Conservation (phyloP, 768 basidiomycete genomes). For the Naganishia kalamii region DNA sequence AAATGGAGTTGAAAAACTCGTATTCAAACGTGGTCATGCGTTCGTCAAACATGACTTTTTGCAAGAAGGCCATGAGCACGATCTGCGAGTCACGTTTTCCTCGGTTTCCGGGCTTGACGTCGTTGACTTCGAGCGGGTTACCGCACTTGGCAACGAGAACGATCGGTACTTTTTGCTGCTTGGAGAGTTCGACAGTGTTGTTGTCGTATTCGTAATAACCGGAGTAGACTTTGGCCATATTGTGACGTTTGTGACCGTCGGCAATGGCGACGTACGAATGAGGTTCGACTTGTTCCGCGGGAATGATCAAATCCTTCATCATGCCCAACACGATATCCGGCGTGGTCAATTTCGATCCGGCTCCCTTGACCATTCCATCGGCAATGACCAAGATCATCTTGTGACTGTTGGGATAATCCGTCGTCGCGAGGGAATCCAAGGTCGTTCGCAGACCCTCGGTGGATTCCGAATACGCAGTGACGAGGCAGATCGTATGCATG, state of each 20-base stretch:
- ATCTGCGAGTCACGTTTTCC: constrained; percentile 99
- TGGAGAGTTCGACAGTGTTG: constrained; percentile 75
- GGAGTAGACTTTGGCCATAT: constrained; percentile 97
- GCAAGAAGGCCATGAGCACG: constrained; percentile 92
- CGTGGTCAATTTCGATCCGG: constrained; percentile 78
- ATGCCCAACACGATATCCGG: constrained; percentile 89
- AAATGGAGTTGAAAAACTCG: constrained; percentile 97
- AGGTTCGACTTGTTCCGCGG: constrained; percentile 75
- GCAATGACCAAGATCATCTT: constrained; percentile 92
- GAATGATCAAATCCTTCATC: constrained; percentile 91
- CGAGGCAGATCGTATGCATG: constrained; percentile 86
- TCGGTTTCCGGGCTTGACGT: constrained; percentile 92
- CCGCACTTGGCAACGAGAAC: constrained; percentile 93
- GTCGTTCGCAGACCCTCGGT: constrained; percentile 94
- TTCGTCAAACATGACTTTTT: constrained; percentile 99
- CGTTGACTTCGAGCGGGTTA: constrained; percentile 79
- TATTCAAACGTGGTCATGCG: constrained; percentile 99
- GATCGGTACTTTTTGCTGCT: constrained; percentile 95
- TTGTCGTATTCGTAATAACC: constrained; percentile 96
- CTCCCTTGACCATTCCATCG: constrained; percentile 97
- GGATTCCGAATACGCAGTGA: constrained; percentile 97
- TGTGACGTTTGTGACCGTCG: constrained; percentile 98
- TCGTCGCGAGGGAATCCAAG: constrained; percentile 94
- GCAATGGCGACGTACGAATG: constrained; percentile 98
- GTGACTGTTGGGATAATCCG: constrained; percentile 97